These are phyloP conservation scores for Gymnopus androsaceus DNA, from an alignment of 1,284 basidiomycete species.

Conservation along the genomic window DNA sequence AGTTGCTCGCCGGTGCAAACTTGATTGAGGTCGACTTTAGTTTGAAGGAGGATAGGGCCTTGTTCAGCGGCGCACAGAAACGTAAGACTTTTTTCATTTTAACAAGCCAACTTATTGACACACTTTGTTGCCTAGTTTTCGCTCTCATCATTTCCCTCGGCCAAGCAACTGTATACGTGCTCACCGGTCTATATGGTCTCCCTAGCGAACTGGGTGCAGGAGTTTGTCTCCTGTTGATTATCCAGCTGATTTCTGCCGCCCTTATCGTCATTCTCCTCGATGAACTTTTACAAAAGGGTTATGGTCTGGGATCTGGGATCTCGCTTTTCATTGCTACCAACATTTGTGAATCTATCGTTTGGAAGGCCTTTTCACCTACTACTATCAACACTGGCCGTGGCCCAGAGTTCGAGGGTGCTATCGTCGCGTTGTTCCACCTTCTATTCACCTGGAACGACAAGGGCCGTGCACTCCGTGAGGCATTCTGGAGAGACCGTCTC, in stretches of 20 bases:
- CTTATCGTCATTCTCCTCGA: conserved; percentile 98
- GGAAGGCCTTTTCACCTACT: conserved; percentile 99
- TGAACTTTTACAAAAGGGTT: conserved; percentile 98
- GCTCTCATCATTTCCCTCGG: conserved; percentile 96
- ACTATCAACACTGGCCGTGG: conserved; percentile 98
- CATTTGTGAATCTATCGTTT: conserved; percentile 98
- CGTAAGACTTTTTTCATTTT: conserved; percentile 52
- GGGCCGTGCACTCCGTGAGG: conserved; percentile 94
- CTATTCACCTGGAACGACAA: conserved; percentile 99
- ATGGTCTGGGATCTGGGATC: conserved; percentile 97
- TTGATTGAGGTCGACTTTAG: conserved; percentile 97
- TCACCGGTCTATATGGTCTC: conserved; percentile 95
- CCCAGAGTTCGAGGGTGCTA: conserved; percentile 96
- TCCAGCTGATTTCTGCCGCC: conserved; percentile 92
- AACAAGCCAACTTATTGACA: background rate
- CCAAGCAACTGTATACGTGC: conserved; percentile 95
- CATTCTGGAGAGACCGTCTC: conserved; percentile 95
- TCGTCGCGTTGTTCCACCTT: conserved; percentile 96
- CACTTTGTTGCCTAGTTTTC: conserved; percentile 66
- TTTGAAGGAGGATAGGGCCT: conserved; percentile 94
- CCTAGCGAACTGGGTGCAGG: conserved; percentile 94
- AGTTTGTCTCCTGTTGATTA: conserved; percentile 93
- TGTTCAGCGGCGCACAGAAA: conserved; percentile 97
- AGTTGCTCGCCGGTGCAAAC: conserved; percentile 96
- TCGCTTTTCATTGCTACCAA: conserved; percentile 99